Percentiles rank a stretch among this genome's conserved stretches.
These are phyloP conservation scores for Entonaema liquescens DNA, from an alignment of 495 filamentous ascomycete species.

Conservation along the genomic window DNA sequence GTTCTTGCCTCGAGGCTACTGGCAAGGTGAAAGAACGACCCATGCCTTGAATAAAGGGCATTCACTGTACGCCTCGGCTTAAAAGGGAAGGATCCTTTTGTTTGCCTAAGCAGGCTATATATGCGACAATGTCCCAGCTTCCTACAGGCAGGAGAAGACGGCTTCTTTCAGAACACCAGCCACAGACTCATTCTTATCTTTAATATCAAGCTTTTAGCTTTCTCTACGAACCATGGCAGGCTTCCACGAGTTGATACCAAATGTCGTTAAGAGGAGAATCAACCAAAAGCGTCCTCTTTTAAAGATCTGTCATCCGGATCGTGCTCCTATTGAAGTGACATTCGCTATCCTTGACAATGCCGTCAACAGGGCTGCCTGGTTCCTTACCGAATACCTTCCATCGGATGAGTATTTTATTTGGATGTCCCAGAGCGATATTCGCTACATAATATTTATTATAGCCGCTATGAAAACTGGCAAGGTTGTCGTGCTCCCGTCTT, in stretches of 20 bases:
- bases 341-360: slow-evolving; percentile 39
- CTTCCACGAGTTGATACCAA: slow-evolving; percentile 37
- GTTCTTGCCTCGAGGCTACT: slow-evolving; percentile 17
- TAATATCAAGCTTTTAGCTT: neutral
- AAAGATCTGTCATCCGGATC: slow-evolving; percentile 35
- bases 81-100: slow-evolving; percentile 5
- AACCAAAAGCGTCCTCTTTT: slow-evolving; percentile 28
- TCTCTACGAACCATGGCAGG: slow-evolving; percentile 29
- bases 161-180: neutral
- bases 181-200: neutral
- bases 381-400: slow-evolving; percentile 34
- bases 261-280: slow-evolving; percentile 34
- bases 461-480: slow-evolving; percentile 43
- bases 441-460: slow-evolving; percentile 39
- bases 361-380: slow-evolving; percentile 40
- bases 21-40: slow-evolving; percentile 18
- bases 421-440: slow-evolving; percentile 38
- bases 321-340: slow-evolving; percentile 30
- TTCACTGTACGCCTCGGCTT: slow-evolving; percentile 6
- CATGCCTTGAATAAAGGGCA: slow-evolving; percentile 18
- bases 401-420: slow-evolving; percentile 39
- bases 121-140: neutral
- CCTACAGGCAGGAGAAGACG: neutral
- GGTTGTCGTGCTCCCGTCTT: slow-evolving; percentile 37
- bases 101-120: slow-evolving; percentile 20